Evolutionary conservation across 1,284 basidiomycete genomes (phyloP).

Genomic region (Anthracocystis setariae): DNA sequence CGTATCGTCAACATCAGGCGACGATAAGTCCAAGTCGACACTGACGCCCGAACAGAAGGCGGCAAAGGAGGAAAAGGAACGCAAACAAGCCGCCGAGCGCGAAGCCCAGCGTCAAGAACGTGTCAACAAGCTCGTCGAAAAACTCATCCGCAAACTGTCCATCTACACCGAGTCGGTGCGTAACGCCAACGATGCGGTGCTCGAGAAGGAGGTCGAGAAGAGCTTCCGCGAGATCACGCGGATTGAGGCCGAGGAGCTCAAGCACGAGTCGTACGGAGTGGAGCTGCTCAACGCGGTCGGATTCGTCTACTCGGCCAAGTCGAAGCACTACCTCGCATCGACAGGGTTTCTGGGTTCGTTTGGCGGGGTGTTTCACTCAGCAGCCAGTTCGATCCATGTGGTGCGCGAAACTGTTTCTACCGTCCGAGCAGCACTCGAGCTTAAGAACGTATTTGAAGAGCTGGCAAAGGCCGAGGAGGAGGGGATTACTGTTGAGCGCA

Average conservation of each 20-base stretch:
- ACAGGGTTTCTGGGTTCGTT: constrained; percentile 57
- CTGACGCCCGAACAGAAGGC: constrained; percentile 85
- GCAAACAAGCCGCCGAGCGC: constrained; percentile 77
- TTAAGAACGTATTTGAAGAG: constrained; percentile 94
- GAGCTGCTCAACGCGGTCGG: constrained; percentile 92
- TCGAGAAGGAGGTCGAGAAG: constrained; percentile 70
- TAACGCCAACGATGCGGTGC: constrained; percentile 75
- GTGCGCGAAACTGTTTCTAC: constrained; percentile 64
- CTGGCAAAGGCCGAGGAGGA: constrained; percentile 78
- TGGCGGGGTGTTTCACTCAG: constrained; percentile 57
- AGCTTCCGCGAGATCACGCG: constrained; percentile 62
- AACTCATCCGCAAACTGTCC: constrained; percentile 84
- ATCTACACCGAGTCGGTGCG: constrained; percentile 91
- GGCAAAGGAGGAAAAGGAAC: constrained; percentile 77
- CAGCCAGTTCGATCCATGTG: constrained; percentile 59
- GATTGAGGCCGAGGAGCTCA: constrained; percentile 67
- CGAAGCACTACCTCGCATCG: constrained; percentile 62
- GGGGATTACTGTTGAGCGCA: constrained; percentile 87
- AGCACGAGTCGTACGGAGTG: constrained; percentile 87
- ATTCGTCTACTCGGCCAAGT: constrained; percentile 77
- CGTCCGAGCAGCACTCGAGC: constrained; percentile 67
- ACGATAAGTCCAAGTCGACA: constrained; percentile 67
- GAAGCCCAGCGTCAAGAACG: constrained; percentile 81
- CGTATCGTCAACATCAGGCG: neutral
- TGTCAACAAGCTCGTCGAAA: constrained; percentile 82